Evolutionary conservation across 345 rosid genomes (phyloP), one percentile per base, ranked within the genome.

Genomic region (Eucalyptus cloeziana): DNA sequence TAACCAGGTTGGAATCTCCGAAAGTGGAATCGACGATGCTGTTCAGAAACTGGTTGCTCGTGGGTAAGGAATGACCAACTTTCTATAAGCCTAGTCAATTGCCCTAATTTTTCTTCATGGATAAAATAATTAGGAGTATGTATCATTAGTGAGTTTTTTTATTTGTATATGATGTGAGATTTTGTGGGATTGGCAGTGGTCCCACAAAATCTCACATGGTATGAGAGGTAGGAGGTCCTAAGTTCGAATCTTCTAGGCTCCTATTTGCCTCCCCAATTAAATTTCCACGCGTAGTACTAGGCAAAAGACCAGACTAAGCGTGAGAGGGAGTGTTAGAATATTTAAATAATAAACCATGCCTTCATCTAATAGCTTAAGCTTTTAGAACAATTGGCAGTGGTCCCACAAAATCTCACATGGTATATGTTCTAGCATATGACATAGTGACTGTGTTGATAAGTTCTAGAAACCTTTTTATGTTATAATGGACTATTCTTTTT

Each of bases 21-120:
- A 96, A 90, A 94, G 94, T 90, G 99, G 99, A 88, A 96, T 97
- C 45, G 99, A 97, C 88, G 98, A 95, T 90, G 98, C 99, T 86
- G 94, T 96, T 89, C 96, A 96, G 91, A 96, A 96, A 92, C 94
- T 97, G 89, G 94, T 97, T 91, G 96, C 97, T 93, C 96, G 95
- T 51, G 99, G 99, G 99, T 97, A 94, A 91, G 96, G 91, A 50
- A 89, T 52, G 83, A 37, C 47, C 4, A 37, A 10, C 86, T 83
- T 51, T 19, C 83, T 76, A 37, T 21, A 37, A 5, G 81, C 24
- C 22, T 71, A 71, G 5, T 67, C 43, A 71, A 71, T 71, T 76
- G 83, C 14, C 83, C 83, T 44, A 76, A 21, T 37, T 37, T 76
- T 76, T 19, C 47, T 76, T 37, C 22, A 37, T 10, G 83, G 15